A percentile compares a stretch with the other conserved stretches of the same genome.
Evolutionary conservation across 768 basidiomycete species (phyloP).

Genomic region (Calocybe gangraenosa): DNA sequence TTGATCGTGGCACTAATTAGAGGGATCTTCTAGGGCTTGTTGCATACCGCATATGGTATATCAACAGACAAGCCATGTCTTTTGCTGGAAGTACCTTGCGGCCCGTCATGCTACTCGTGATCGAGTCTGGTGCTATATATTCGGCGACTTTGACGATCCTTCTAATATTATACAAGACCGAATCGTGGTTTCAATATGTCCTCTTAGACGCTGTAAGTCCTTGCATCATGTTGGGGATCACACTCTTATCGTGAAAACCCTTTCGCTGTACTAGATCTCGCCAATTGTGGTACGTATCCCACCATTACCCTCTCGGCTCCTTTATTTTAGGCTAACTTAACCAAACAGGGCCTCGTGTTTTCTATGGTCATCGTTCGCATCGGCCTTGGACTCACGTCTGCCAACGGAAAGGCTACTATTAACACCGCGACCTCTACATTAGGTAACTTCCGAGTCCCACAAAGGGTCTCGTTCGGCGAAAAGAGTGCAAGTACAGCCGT

Average conservation of each 20-base stretch:
- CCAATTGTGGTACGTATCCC: background rate
- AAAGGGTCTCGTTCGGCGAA: no score
- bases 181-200: conserved; percentile 33
- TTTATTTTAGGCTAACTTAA: background rate
- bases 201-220: conserved; percentile 27
- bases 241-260: no score
- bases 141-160: conserved; percentile 28
- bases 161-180: conserved; percentile 27
- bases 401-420: conserved; percentile 3
- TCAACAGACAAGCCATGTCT: conserved; percentile 22
- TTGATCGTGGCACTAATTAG: background rate
- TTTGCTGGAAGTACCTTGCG: conserved; percentile 22
- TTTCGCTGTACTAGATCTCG: conserved; percentile 12
- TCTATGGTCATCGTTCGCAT: conserved; percentile 37
- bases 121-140: conserved; percentile 35
- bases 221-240: no score
- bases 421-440: no score
- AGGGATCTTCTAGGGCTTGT: conserved; percentile 20
- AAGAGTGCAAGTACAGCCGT: no score
- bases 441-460: no score
- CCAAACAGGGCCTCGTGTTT: conserved; percentile 27
- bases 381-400: conserved; percentile 27
- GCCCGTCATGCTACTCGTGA: conserved; percentile 30
- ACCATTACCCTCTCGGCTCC: no score
- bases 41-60: conserved; percentile 30